Evolutionary conservation across 1,284 basidiomycete species (phyloP), one percentile per base, ranked within the genome.

Genomic region (Fomitiporia mediterranea): DNA sequence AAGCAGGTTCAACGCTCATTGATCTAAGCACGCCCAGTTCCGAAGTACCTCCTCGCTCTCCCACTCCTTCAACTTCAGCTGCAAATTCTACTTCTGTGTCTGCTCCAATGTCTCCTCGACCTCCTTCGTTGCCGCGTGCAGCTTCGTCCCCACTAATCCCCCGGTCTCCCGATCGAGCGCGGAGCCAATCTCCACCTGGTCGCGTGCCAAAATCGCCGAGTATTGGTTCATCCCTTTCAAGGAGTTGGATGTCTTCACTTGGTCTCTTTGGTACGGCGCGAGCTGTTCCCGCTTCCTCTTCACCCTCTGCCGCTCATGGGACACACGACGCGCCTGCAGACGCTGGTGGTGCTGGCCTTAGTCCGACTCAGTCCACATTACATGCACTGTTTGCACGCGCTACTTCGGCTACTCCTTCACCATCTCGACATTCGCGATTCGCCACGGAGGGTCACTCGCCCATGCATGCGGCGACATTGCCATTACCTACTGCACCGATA

Each of bases 201-300:
- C 37, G 43, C 25, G 37, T 47, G 19, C 51, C 38, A 19, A 47
- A 39, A 49, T 52, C 53, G n/a, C 46, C 55, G 25, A 49, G 46
- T 3, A 49, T 48, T 34, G 35, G 37, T 35, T 49, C 54, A 13
- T 54, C 62, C 34, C 60, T 19, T 40, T 21, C 39, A 21, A 9
- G 62, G 7, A 59, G 58, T 32, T 64, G 63, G 63, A 64, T 64
- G 62, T 63, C 63, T 17, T 53, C 56, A 15, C 56, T 53, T 46
- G 52, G 52, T 9, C 34, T 64, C 11, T 61, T 64, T 21, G 50
- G 53, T 7, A 25, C 48, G 8, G 15, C 57, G 1, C 54, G 51
- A 13, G 37, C 59, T 2, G 27, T 56, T 7, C 48, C 59, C 1
- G 56, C 61, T 8, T 39, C 57, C 40, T 43, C 38, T 56, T 50